Evolutionary conservation across 2,329 filamentous ascomycete genomes (phyloP).

Genomic region (Alternaria longipes): DNA sequence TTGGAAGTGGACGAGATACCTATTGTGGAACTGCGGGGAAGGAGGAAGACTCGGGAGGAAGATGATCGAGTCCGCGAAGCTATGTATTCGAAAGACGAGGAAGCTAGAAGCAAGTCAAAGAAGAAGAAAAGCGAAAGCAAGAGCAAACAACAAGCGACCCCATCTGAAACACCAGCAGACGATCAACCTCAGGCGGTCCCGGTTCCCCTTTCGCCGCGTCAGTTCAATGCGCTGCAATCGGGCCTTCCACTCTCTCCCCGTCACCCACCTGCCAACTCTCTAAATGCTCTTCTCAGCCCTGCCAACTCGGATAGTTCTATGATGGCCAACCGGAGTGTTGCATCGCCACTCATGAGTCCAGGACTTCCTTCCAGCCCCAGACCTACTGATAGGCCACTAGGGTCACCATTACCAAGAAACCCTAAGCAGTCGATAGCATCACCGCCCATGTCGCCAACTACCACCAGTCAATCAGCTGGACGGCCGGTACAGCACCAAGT

Average conservation of each 20-base stretch:
- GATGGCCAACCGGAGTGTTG: slow-evolving; percentile 51
- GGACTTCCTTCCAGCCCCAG: slow-evolving; percentile 71
- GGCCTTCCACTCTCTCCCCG: slow-evolving; percentile 52
- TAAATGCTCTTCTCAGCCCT: slow-evolving; percentile 62
- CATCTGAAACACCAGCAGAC: slow-evolving; percentile 25
- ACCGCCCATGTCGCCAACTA: slow-evolving; percentile 73
- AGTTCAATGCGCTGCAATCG: slow-evolving; percentile 41
- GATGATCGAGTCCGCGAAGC: slow-evolving; percentile 82
- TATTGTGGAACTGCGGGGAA: slow-evolving; percentile 67
- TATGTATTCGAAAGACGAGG: slow-evolving; percentile 71
- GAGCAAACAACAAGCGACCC: slow-evolving; percentile 53
- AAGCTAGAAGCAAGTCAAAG: slow-evolving; percentile 76
- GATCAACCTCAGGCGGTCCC: slow-evolving; percentile 30
- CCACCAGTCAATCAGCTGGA: slow-evolving; percentile 69
- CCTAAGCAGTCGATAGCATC: slow-evolving; percentile 66
- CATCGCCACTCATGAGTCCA: slow-evolving; percentile 65
- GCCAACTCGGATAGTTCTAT: slow-evolving; percentile 51
- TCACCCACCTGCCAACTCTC: slow-evolving; percentile 47
- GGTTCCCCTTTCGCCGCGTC: slow-evolving; percentile 40
- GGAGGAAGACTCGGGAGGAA: slow-evolving; percentile 85
- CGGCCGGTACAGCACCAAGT: slow-evolving; percentile 77
- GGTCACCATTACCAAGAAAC: slow-evolving; percentile 67
- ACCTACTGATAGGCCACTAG: slow-evolving; percentile 67
- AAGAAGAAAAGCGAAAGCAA: slow-evolving; percentile 69
- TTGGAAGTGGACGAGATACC: slow-evolving; percentile 73